Evolutionary conservation across 2,329 filamentous ascomycete species (phyloP).

Genomic region (Pseudogymnoascus sp.): DNA sequence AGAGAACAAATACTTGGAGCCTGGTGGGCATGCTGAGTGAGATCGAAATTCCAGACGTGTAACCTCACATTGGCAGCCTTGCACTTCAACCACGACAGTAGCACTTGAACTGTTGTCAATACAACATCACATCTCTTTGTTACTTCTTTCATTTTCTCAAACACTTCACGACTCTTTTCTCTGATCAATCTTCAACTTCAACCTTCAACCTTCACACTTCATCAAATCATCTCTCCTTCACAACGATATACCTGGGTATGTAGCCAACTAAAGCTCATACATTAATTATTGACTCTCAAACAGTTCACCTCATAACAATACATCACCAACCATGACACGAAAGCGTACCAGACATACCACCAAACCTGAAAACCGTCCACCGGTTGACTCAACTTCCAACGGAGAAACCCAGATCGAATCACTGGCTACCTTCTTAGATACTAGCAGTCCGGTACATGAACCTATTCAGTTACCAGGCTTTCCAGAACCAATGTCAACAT

Average conservation of each 20-base stretch:
- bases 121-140: neutral
- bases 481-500: neutral
- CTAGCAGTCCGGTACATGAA: neutral
- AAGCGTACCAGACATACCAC: neutral
- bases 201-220: neutral
- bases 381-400: neutral
- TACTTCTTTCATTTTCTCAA: neutral
- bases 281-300: neutral
- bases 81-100: neutral
- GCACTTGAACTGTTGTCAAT: neutral
- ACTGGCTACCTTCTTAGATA: neutral
- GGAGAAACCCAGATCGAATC: neutral
- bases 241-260: neutral
- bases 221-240: neutral
- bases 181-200: neutral
- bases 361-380: neutral
- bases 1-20: neutral
- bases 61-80: neutral
- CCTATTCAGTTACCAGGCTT: neutral
- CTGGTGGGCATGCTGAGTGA: neutral
- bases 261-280: neutral
- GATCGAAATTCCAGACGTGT: neutral
- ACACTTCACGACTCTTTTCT: neutral
- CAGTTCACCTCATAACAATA: neutral
- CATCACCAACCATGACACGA: neutral